Percentiles rank a stretch among this genome's conserved stretches.
Conservation (phyloP, 352 stramenopile species). For the Pythium sukuiense region DNA sequence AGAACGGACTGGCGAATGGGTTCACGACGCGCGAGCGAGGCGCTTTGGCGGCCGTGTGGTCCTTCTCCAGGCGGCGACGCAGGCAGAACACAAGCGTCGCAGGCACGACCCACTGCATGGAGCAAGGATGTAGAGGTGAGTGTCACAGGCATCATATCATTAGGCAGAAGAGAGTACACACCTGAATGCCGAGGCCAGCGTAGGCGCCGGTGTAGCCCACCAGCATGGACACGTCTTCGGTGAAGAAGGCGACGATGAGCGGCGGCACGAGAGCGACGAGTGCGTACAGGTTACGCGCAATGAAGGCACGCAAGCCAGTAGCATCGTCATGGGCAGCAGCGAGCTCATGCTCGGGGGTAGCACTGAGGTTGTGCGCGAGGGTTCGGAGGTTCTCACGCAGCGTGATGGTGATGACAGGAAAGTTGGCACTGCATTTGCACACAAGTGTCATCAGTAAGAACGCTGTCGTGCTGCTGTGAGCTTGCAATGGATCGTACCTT, state of each 20-base stretch:
- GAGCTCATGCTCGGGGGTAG: slow-evolving; percentile 23
- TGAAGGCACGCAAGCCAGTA: slow-evolving; percentile 38
- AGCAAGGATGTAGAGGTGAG: slow-evolving; percentile 9
- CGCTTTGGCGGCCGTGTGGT: slow-evolving; percentile 18
- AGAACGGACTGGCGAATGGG: slow-evolving; percentile 77
- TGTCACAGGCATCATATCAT: background rate
- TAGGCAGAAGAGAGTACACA: slow-evolving; percentile 23
- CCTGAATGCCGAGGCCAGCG: slow-evolving; percentile 83
- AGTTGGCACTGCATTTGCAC: slow-evolving; percentile 54
- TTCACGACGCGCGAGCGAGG: slow-evolving; percentile 37
- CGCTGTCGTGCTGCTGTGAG: no score
- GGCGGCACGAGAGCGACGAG: slow-evolving; percentile 74
- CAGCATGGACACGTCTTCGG: slow-evolving; percentile 88
- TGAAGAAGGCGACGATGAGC: slow-evolving; percentile 84
- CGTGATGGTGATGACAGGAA: slow-evolving; percentile 86
- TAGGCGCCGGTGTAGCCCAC: slow-evolving; percentile 87
- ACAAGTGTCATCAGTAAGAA: slow-evolving; percentile 13
- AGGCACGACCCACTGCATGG: slow-evolving; percentile 77
- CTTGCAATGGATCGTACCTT: slow-evolving; percentile 38
- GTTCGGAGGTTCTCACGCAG: slow-evolving; percentile 82
- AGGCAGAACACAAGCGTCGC: slow-evolving; percentile 76
- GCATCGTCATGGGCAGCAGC: slow-evolving; percentile 14
- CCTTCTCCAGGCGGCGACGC: slow-evolving; percentile 47
- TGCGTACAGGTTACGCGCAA: slow-evolving; percentile 64
- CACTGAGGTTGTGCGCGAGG: slow-evolving; percentile 50